Evolutionary conservation across 1,284 basidiomycete species (phyloP).

Genomic region (Cryptococcus jaspeensis): DNA sequence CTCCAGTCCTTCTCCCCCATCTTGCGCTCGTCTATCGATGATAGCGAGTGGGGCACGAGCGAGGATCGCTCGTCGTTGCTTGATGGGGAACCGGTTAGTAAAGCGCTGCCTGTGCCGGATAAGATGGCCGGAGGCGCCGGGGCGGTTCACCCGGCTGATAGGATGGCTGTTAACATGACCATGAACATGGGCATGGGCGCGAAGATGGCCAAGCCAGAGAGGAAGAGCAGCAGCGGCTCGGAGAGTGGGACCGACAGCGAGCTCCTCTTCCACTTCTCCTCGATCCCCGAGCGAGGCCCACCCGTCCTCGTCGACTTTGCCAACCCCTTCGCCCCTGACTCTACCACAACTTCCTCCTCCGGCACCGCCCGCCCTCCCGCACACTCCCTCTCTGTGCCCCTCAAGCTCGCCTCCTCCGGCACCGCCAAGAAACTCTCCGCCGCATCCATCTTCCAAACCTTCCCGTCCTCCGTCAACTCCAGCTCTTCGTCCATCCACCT

Average conservation of each 20-base stretch:
- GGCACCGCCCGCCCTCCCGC: too few relatives aligned
- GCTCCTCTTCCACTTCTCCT: slow-evolving; percentile 12
- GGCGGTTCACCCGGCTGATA: not conserved
- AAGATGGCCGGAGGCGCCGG: not conserved
- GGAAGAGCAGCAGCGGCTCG: not conserved
- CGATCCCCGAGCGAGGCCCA: not conserved
- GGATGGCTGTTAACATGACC: too few relatives aligned
- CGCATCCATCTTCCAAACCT: slow-evolving; percentile 2
- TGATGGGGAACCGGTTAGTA: slow-evolving; percentile 10
- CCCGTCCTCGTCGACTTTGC: slow-evolving; percentile 15
- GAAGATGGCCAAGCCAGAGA: too few relatives aligned
- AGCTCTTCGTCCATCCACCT: not conserved
- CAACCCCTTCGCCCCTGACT: slow-evolving; percentile 7
- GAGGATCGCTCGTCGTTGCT: slow-evolving; percentile 8
- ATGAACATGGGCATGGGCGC: too few relatives aligned
- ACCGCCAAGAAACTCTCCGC: not conserved
- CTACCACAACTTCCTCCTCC: not conserved
- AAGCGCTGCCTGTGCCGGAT: slow-evolving; percentile 10
- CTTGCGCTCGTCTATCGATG: not conserved
- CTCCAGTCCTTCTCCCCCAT: slow-evolving; percentile 14
- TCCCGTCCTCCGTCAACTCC: slow-evolving; percentile 10
- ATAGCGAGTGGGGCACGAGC: slow-evolving; percentile 11
- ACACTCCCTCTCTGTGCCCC: not conserved
- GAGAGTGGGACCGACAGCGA: not conserved
- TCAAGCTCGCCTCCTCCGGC: not conserved